A percentile compares a stretch with the other conserved stretches of the same genome.
Conservation (phyloP, 2,329 filamentous ascomycete species). For the Leptographium radiaticola region DNA sequence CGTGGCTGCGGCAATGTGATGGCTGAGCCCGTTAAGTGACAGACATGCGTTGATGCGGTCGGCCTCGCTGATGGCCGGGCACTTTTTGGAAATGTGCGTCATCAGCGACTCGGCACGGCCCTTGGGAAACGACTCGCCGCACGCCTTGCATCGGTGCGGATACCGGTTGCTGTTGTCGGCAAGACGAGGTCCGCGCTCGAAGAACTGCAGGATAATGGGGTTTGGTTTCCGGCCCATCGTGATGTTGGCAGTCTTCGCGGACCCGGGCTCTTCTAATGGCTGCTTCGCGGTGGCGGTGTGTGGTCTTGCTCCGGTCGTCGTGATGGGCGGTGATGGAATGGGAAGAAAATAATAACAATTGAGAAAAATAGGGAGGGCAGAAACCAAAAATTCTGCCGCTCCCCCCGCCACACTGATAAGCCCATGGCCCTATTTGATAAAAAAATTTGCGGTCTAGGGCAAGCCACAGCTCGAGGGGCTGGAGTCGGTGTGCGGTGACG, state of each 20-base stretch:
- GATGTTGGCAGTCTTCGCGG: not conserved
- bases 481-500: not conserved
- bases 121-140: slow-evolving; percentile 81
- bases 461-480: slow-evolving; percentile 2
- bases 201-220: slow-evolving; percentile 75
- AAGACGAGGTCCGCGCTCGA: slow-evolving; percentile 74
- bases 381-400: slow-evolving; percentile 12
- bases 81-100: slow-evolving; percentile 75
- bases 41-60: slow-evolving; percentile 66
- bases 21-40: slow-evolving; percentile 55
- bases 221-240: slow-evolving; percentile 76
- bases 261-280: not conserved
- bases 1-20: slow-evolving; percentile 12
- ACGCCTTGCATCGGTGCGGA: slow-evolving; percentile 78
- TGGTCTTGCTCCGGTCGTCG: not conserved
- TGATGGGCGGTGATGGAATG: slow-evolving; percentile 5
- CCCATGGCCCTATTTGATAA: not conserved
- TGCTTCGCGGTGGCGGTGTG: slow-evolving; percentile 1
- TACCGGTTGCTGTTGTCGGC: slow-evolving; percentile 86
- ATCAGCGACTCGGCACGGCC: slow-evolving; percentile 74
- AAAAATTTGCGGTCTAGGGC: not conserved
- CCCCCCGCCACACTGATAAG: slow-evolving; percentile 9
- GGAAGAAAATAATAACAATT: slow-evolving; percentile 5
- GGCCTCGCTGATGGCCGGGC: slow-evolving; percentile 60
- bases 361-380: slow-evolving; percentile 1